phyloP scores from a whole-genome alignment of 306 rosid genomes.

The Cucurbita maxima region DNA sequence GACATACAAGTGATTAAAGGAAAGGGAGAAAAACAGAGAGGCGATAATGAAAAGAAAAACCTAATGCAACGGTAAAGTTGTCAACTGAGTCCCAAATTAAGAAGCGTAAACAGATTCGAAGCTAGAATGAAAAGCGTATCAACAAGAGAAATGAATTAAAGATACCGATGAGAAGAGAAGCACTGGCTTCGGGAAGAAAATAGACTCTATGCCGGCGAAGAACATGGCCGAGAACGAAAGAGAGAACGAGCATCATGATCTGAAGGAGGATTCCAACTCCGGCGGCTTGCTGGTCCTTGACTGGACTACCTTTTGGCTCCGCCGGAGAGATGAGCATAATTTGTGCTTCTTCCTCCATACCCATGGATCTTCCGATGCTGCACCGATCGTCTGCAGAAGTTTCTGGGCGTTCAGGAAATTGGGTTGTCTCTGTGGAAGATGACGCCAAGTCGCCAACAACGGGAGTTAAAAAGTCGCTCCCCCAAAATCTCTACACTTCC shows the following conservation, averaged over 20 bases:
- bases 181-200: slow-evolving; percentile 93
- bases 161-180: slow-evolving; percentile 88
- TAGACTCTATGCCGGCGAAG: slow-evolving; percentile 89
- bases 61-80: neutral
- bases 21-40: neutral
- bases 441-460: neutral
- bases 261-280: slow-evolving; percentile 98
- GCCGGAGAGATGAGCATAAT: slow-evolving; percentile 53
- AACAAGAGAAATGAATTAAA: neutral
- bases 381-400: neutral
- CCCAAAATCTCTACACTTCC: neutral
- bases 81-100: neutral
- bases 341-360: slow-evolving; percentile 28
- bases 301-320: slow-evolving; percentile 40
- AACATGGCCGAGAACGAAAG: slow-evolving; percentile 94
- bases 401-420: neutral
- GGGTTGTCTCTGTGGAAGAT: neutral
- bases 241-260: slow-evolving; percentile 96
- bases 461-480: neutral
- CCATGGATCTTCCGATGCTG: neutral
- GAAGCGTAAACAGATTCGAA: neutral
- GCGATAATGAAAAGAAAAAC: neutral
- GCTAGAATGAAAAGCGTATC: neutral
- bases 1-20: slow-evolving; percentile 2
- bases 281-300: slow-evolving; percentile 96